Evolutionary conservation across 306 rosid genomes (phyloP).

Genomic region (Pyrus pyrifolia): DNA sequence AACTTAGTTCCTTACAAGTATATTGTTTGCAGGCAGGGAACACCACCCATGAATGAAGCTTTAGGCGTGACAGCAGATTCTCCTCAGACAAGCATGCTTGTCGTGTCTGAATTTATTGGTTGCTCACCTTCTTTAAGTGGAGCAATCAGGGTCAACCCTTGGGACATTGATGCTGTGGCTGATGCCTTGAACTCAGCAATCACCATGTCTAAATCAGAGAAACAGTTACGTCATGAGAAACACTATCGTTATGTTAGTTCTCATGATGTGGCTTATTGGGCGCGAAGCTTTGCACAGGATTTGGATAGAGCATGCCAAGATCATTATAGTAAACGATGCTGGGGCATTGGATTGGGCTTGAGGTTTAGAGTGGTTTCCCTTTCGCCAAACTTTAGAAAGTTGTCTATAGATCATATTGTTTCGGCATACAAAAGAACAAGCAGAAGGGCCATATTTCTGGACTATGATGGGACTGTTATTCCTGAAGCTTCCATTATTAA

Average conservation of each 20-base stretch:
- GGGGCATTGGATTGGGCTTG: slow-evolving; percentile 76
- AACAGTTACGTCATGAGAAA: slow-evolving; percentile 72
- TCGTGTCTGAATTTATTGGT: slow-evolving; percentile 87
- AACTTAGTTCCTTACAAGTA: slow-evolving; percentile 85
- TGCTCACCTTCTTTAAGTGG: slow-evolving; percentile 91
- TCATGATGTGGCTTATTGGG: slow-evolving; percentile 90
- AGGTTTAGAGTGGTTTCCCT: slow-evolving; percentile 74
- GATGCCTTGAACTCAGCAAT: slow-evolving; percentile 66
- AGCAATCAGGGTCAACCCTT: slow-evolving; percentile 86
- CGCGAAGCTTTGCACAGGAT: slow-evolving; percentile 72
- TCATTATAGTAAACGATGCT: slow-evolving; percentile 68
- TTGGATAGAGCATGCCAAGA: slow-evolving; percentile 77
- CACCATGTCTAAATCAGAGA: slow-evolving; percentile 53
- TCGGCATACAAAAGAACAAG: slow-evolving; percentile 59
- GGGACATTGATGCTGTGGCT: slow-evolving; percentile 76
- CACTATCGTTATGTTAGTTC: slow-evolving; percentile 71
- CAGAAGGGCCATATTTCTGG: slow-evolving; percentile 72
- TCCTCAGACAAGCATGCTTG: slow-evolving; percentile 65
- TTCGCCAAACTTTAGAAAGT: slow-evolving; percentile 59
- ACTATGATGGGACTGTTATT: slow-evolving; percentile 86
- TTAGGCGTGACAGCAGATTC: slow-evolving; percentile 36
- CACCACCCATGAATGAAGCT: slow-evolving; percentile 43
- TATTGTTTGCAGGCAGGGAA: slow-evolving; percentile 71
- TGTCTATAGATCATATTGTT: slow-evolving; percentile 52
- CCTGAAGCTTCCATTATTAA: slow-evolving; percentile 58